These are phyloP conservation scores for Tolypocladium capitatum DNA, from an alignment of 2,329 filamentous ascomycete genomes.

Conservation along the genomic window DNA sequence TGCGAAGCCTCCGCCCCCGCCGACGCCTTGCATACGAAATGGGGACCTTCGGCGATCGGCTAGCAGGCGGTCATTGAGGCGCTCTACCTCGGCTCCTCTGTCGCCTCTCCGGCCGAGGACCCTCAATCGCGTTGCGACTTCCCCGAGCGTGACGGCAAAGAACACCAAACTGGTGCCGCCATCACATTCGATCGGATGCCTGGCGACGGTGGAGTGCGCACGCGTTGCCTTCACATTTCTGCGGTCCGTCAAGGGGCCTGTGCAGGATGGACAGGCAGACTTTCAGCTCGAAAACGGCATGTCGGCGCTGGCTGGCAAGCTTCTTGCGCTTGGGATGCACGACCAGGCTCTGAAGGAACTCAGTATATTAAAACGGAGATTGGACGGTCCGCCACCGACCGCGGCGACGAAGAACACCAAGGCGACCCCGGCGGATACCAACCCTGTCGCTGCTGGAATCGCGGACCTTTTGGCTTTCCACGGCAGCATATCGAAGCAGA, in stretches of 20 bases:
- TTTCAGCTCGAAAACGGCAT: slow-evolving; percentile 63
- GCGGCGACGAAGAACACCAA: slow-evolving; percentile 19
- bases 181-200: slow-evolving; percentile 28
- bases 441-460: slow-evolving; percentile 22
- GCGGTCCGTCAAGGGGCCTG: slow-evolving; percentile 40
- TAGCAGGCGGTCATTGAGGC: slow-evolving; percentile 29
- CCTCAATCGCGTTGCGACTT: slow-evolving; percentile 46
- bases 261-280: slow-evolving; percentile 41
- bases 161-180: slow-evolving; percentile 13
- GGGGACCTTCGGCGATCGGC: slow-evolving; percentile 20
- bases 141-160: slow-evolving; percentile 27
- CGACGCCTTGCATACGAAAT: slow-evolving; percentile 19
- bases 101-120: slow-evolving; percentile 48
- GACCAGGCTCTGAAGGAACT: slow-evolving; percentile 59
- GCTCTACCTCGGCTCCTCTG: slow-evolving; percentile 45
- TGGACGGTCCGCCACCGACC: slow-evolving; percentile 29
- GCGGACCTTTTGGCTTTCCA: slow-evolving; percentile 51
- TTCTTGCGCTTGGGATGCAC: slow-evolving; percentile 50
- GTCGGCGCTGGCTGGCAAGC: slow-evolving; percentile 52
- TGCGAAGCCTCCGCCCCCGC: slow-evolving; percentile 32
- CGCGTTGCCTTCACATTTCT: slow-evolving; percentile 54
- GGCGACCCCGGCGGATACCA: slow-evolving; percentile 14
- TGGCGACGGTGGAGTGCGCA: slow-evolving; percentile 55
- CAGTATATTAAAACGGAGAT: slow-evolving; percentile 46
- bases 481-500: slow-evolving; percentile 25